phyloP scores from a whole-genome alignment of 2,329 filamentous ascomycete genomes.

The Xylariaceae sp. region DNA sequence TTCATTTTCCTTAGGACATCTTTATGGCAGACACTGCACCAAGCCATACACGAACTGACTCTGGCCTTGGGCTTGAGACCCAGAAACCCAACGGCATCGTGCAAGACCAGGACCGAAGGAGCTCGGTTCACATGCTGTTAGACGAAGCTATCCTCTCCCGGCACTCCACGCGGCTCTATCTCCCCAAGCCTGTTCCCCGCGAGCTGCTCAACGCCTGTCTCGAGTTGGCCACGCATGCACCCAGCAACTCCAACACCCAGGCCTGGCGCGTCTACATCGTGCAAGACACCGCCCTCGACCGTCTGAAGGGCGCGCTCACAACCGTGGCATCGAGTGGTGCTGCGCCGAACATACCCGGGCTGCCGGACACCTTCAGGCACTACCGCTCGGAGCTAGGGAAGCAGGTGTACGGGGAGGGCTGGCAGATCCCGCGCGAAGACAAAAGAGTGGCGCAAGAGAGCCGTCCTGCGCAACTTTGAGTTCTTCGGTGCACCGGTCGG shows the following conservation, averaged over 20 bases:
- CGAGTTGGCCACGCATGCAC: slow-evolving; percentile 11
- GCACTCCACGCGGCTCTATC: slow-evolving; percentile 12
- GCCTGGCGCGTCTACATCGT: slow-evolving; percentile 15
- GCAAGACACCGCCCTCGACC: slow-evolving; percentile 3
- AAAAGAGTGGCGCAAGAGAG: slow-evolving; percentile 4
- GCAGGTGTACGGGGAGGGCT: slow-evolving; percentile 14
- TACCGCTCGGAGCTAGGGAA: slow-evolving; percentile 12
- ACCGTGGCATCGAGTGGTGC: slow-evolving; percentile 1
- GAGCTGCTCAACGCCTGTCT: slow-evolving; percentile 5
- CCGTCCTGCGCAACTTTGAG: slow-evolving; percentile 16
- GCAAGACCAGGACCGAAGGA: not conserved
- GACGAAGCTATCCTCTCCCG: slow-evolving; percentile 14
- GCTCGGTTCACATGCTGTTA: slow-evolving; percentile 8
- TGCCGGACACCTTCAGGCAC: slow-evolving; percentile 4
- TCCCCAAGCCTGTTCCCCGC: slow-evolving; percentile 7
- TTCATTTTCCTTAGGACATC: no score
- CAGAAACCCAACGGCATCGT: not conserved
- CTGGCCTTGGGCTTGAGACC: not conserved
- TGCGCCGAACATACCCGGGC: slow-evolving; percentile 1
- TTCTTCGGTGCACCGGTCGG: slow-evolving; percentile 19
- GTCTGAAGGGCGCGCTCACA: slow-evolving; percentile 5
- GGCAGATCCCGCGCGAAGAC: slow-evolving; percentile 13
- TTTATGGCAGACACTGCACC: no score
- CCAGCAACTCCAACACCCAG: slow-evolving; percentile 19
- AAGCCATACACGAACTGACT: not conserved